Conservation (phyloP, 345 rosid genomes). For the Euphorbia lathyris region DNA sequence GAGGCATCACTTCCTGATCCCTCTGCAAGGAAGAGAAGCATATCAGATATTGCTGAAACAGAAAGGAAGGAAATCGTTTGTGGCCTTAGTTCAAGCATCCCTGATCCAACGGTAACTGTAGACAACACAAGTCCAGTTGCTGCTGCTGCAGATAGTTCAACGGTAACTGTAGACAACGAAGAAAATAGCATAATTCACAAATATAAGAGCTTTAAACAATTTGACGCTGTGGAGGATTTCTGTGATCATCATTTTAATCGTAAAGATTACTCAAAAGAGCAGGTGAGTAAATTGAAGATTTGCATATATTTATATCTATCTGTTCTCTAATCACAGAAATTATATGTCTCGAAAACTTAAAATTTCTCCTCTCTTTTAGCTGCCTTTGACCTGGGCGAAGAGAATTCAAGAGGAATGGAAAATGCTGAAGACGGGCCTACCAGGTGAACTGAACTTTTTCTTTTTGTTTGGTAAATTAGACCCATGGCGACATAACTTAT, state of each 20-base stretch:
- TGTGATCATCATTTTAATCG: constrained; percentile 45
- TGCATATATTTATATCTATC: constrained; percentile 2
- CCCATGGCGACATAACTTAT: no score
- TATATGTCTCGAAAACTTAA: not conserved
- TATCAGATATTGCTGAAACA: constrained; percentile 3
- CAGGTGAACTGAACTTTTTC: constrained; percentile 36
- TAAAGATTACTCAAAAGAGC: constrained; percentile 18
- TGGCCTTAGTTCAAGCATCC: no score
- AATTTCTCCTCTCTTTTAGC: constrained; percentile 21
- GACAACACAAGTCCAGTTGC: no score
- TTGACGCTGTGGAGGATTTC: constrained; percentile 52
- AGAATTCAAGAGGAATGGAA: constrained; percentile 54
- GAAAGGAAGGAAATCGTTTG: not conserved
- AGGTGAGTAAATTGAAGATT: constrained; percentile 21
- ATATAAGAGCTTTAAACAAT: constrained; percentile 34
- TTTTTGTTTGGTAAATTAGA: no score
- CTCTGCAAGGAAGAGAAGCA: constrained; percentile 20
- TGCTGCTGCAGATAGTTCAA: constrained; percentile 30
- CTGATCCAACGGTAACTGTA: constrained; percentile 15
- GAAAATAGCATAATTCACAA: constrained; percentile 19
- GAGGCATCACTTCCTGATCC: constrained; percentile 39
- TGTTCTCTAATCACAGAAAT: not conserved
- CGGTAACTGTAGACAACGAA: constrained; percentile 17
- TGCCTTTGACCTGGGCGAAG: constrained; percentile 44
- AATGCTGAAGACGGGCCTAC: constrained; percentile 46